Conservation (phyloP, 1,284 basidiomycete species). For the Moniliella sp. region DNA sequence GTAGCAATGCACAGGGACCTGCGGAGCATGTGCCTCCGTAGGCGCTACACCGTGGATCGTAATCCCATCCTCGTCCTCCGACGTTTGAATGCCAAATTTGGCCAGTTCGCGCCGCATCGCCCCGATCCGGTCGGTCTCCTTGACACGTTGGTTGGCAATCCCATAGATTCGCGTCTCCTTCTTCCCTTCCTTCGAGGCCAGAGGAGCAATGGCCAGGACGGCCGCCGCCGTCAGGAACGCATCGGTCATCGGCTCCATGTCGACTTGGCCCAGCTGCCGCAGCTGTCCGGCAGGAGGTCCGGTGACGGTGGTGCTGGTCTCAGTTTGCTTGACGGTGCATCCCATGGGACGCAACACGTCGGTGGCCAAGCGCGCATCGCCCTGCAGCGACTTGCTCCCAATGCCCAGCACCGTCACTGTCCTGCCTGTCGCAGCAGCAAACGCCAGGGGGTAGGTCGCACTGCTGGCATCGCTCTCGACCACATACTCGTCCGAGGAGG, state of each 20-base stretch:
- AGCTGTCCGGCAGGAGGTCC: slow-evolving; percentile 65
- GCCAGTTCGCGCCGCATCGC: slow-evolving; percentile 91
- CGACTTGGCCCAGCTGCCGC: slow-evolving; percentile 61
- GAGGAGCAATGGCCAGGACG: slow-evolving; percentile 51
- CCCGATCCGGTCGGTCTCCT: slow-evolving; percentile 87
- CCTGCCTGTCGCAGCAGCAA: slow-evolving; percentile 86
- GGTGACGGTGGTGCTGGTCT: slow-evolving; percentile 68
- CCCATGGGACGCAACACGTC: slow-evolving; percentile 87
- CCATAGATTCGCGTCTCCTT: slow-evolving; percentile 51
- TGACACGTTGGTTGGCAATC: slow-evolving; percentile 93
- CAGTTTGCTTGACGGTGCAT: slow-evolving; percentile 68
- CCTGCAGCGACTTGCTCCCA: slow-evolving; percentile 70
- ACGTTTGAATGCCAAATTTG: slow-evolving; percentile 80
- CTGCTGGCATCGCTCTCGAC: slow-evolving; percentile 90
- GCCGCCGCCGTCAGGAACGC: slow-evolving; percentile 88
- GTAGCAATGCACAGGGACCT: slow-evolving; percentile 67
- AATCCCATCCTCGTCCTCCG: slow-evolving; percentile 78
- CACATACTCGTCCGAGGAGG: slow-evolving; percentile 44
- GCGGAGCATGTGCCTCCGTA: not conserved
- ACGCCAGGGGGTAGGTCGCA: slow-evolving; percentile 90
- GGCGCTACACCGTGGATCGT: slow-evolving; percentile 52
- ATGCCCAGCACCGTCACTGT: slow-evolving; percentile 81
- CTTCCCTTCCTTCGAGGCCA: slow-evolving; percentile 31
- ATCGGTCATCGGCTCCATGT: slow-evolving; percentile 99
- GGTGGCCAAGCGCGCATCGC: slow-evolving; percentile 81